Percentiles rank a stretch among this genome's conserved stretches.
Conservation (phyloP, 176 grass and related monocot species). For the Saccharum officinarum region DNA sequence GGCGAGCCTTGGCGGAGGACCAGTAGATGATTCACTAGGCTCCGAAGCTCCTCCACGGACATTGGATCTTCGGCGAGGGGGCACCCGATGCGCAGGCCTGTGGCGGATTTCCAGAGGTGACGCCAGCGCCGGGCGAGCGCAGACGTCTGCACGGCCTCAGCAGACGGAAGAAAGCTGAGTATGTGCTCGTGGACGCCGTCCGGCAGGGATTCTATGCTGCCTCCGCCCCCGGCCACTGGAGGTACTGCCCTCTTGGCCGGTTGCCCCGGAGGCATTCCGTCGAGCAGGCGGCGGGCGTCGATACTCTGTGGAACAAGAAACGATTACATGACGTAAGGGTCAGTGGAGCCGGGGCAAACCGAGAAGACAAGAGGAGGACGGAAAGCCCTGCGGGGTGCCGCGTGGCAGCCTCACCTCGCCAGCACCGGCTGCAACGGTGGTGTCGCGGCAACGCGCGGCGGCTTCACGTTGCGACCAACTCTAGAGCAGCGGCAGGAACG, state of each 20-base stretch:
- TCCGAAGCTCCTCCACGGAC: not conserved
- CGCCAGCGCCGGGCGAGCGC: not conserved
- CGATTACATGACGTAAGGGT: not conserved
- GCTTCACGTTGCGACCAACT: not conserved
- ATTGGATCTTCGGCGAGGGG: not conserved
- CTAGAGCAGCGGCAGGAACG: not conserved
- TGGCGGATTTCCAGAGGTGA: not conserved
- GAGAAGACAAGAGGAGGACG: not conserved
- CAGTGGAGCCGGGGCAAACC: not conserved
- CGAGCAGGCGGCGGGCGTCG: not conserved
- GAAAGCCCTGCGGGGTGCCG: not conserved
- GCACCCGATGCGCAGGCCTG: not conserved
- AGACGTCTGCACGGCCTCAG: not conserved
- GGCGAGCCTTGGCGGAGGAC: not conserved
- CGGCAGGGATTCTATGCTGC: not conserved
- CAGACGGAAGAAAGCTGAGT: not conserved
- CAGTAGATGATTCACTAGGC: not conserved
- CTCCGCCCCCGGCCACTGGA: not conserved
- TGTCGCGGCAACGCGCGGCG: not conserved
- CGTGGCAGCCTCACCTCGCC: not conserved
- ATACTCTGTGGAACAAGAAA: not conserved
- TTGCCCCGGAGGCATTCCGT: not conserved
- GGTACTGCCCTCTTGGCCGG: not conserved
- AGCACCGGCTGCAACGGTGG: not conserved
- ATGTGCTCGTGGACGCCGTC: not conserved